Conservation (phyloP, 2,329 filamentous ascomycete genomes). For the Sclerotinia glacialis region DNA sequence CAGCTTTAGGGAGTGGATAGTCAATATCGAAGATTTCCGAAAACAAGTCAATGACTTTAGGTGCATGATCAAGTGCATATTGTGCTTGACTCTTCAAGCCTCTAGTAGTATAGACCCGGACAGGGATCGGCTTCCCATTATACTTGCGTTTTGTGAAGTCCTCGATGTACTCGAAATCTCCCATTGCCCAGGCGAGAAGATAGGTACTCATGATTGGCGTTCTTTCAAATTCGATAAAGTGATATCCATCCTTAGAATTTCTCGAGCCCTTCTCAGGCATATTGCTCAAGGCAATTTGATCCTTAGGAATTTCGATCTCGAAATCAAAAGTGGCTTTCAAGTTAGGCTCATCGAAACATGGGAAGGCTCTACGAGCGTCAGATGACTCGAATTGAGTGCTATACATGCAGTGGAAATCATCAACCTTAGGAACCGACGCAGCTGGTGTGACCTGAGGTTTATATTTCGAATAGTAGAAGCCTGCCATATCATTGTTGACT, state of each 20-base stretch:
- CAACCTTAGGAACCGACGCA: constrained; percentile 72
- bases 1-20: constrained; percentile 88
- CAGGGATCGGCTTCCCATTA: constrained; percentile 84
- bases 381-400: constrained; percentile 98
- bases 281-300: constrained; percentile 87
- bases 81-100: constrained; percentile 91
- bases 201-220: constrained; percentile 88
- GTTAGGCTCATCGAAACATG: constrained; percentile 97
- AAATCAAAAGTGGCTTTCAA: constrained; percentile 96
- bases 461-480: constrained; percentile 93
- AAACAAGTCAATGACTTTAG: constrained; percentile 93
- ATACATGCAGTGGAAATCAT: constrained; percentile 70
- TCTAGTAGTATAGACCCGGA: constrained; percentile 91
- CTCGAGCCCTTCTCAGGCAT: constrained; percentile 81
- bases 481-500: constrained; percentile 88
- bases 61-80: constrained; percentile 86
- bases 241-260: constrained; percentile 60
- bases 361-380: constrained; percentile 91
- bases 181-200: constrained; percentile 88
- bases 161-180: constrained; percentile 96
- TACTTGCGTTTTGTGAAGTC: constrained; percentile 86
- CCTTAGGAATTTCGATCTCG: constrained; percentile 83
- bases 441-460: constrained; percentile 72
- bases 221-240: constrained; percentile 73
- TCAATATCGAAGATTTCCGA: constrained; percentile 92